phyloP scores from a whole-genome alignment of 345 rosid species.

The Anacardium occidentale region DNA sequence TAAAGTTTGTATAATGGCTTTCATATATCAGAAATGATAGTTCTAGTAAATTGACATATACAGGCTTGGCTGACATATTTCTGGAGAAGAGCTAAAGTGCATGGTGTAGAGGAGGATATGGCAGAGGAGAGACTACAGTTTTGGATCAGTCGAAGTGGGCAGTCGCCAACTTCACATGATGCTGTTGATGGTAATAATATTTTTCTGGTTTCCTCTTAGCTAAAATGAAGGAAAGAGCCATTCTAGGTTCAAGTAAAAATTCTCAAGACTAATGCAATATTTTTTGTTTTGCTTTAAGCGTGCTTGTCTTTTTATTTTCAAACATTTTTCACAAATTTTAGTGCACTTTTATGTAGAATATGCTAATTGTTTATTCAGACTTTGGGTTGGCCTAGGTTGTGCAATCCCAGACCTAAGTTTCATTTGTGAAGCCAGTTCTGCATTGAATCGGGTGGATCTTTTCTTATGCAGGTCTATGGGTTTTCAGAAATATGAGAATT shows the following conservation, averaged over 20 bases:
- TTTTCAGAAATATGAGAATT: too few species aligned
- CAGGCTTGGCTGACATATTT: slow-evolving; percentile 87
- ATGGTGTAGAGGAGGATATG: slow-evolving; percentile 70
- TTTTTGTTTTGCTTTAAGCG: too few species aligned
- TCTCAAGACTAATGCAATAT: too few species aligned
- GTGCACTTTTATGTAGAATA: too few species aligned
- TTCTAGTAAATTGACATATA: slow-evolving; percentile 10
- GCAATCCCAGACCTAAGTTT: too few species aligned
- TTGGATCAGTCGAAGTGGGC: slow-evolving; percentile 63
- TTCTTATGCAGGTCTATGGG: too few species aligned
- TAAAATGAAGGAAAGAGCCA: background rate
- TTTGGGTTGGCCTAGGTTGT: too few species aligned
- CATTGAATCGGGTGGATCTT: too few species aligned
- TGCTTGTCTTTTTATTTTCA: too few species aligned
- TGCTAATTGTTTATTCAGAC: too few species aligned
- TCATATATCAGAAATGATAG: background rate
- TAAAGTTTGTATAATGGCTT: slow-evolving; percentile 6
- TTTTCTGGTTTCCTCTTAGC: background rate
- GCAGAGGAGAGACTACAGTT: slow-evolving; percentile 70
- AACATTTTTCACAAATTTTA: too few species aligned
- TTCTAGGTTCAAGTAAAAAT: background rate
- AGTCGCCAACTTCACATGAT: slow-evolving; percentile 64
- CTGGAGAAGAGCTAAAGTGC: slow-evolving; percentile 77
- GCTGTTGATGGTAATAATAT: slow-evolving; percentile 64
- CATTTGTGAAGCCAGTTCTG: too few species aligned